Evolutionary conservation across 2,329 filamentous ascomycete species (phyloP).

Genomic region (Alternaria sp.): DNA sequence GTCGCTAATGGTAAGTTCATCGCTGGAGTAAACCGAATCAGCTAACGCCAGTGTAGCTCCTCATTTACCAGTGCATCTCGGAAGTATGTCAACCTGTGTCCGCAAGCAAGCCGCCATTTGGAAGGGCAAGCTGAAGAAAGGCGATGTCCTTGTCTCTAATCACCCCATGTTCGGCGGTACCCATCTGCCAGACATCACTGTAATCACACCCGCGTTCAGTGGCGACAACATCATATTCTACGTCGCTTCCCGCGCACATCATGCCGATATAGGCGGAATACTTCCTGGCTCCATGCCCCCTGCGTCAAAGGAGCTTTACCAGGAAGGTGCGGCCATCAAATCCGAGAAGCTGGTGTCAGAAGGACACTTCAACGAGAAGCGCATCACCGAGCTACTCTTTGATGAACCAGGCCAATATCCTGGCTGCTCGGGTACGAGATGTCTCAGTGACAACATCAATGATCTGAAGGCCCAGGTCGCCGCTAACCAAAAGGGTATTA

Average conservation of each 20-base stretch:
- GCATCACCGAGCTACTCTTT: conserved; percentile 74
- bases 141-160: conserved; percentile 83
- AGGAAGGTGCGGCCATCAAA: conserved; percentile 64
- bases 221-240: conserved; percentile 81
- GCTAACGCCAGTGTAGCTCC: conserved; percentile 59
- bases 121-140: conserved; percentile 76
- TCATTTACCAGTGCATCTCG: conserved; percentile 80
- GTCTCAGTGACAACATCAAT: conserved; percentile 81
- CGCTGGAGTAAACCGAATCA: not conserved
- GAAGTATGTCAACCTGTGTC: conserved; percentile 86
- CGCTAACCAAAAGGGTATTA: conserved; percentile 85
- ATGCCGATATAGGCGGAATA: conserved; percentile 85
- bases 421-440: conserved; percentile 79
- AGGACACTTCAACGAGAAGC: conserved; percentile 78
- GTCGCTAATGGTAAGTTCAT: conserved; percentile 68
- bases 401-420: conserved; percentile 75
- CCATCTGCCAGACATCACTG: conserved; percentile 82
- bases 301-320: conserved; percentile 66
- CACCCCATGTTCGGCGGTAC: conserved; percentile 86
- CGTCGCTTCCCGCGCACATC: conserved; percentile 79
- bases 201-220: conserved; percentile 79
- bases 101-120: conserved; percentile 80
- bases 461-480: conserved; percentile 88
- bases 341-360: conserved; percentile 73
- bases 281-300: conserved; percentile 84